Evolutionary conservation across 768 basidiomycete species (phyloP).

Genomic region (Mycena vitilis): DNA sequence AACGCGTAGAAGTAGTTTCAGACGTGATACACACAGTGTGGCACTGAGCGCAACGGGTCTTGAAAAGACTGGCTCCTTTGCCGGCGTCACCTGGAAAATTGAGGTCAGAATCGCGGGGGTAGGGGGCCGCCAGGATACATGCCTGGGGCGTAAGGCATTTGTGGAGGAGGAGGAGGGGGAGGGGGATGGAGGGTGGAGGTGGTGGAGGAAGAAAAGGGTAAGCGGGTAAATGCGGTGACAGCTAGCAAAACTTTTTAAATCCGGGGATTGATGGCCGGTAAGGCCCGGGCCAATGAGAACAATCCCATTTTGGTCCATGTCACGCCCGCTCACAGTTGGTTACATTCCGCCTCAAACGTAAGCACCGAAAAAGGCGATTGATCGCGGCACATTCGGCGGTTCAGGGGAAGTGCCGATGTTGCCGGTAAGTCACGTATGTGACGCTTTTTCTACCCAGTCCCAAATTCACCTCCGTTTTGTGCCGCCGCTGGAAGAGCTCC

Average conservation of each 20-base stretch:
- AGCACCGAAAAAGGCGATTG: no score
- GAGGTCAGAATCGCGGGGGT: neutral
- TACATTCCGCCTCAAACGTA: no score
- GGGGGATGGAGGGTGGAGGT: conserved; percentile 5
- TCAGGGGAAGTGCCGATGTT: no score
- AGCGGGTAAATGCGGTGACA: neutral
- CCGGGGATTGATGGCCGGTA: conserved; percentile 5
- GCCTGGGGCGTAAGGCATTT: conserved; percentile 31
- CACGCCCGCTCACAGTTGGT: no score
- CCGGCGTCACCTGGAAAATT: conserved; percentile 73
- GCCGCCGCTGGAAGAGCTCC: no score
- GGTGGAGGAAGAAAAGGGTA: neutral
- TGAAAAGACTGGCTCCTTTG: conserved; percentile 97
- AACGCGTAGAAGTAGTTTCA: neutral
- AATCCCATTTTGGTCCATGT: no score
- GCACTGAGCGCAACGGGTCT: conserved; percentile 95
- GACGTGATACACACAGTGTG: conserved; percentile 66
- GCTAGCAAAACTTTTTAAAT: conserved; percentile 17
- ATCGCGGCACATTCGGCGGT: no score
- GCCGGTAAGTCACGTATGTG: no score
- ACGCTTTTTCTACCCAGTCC: no score
- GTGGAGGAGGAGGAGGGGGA: conserved; percentile 12
- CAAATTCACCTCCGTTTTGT: no score
- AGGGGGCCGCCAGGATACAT: neutral
- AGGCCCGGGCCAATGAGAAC: conserved; percentile 12